Base-by-base conservation (phyloP, 306 rosid genomes). In the Acacia acuminata region DNA sequence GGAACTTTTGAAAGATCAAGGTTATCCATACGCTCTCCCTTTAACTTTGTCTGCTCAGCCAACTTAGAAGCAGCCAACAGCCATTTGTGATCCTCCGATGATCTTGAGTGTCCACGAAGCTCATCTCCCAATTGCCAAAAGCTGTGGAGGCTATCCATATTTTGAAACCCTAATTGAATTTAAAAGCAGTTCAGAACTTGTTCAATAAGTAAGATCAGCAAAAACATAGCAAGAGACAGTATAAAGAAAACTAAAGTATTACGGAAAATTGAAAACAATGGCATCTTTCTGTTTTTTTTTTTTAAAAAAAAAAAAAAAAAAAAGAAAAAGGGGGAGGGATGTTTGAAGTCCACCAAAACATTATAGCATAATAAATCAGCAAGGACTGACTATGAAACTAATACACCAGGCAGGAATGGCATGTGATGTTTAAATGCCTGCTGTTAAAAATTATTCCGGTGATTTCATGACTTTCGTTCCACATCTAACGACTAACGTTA, bases 61-160 rank as follows among this genome's bases (percentile, higher is more conserved):
- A 96, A 89, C 80, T 90, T 96, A 4, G 98, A 96, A 79, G 98
- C 97, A 66, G 82, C 99, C 93, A 93, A 79, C 7, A 87, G 79
- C 99, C 99, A 96, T 81, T 92, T 91, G 84, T 96, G 92, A 90
- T 96, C 99, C 86, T 96, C 99, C 7, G 98, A 90, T 42, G 86
- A 88, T 88, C 92, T 96, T 1, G 94, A 86, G 86, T 94, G 99
- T 71, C 98, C 99, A 7, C 99, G 98, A 71, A 96, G 99, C 84
- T 96, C 97, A 43, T 94, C 98, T 8, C 98, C 98, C 85, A 96
- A 84, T 76, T 96, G 99, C 98, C 98, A 96, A 83, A 90, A 96
- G 93, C 97, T 94, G 72, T 85, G 80, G 86, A 91, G 81, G 88
- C 68, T 91, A 74, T 91, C 99, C 94, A 92, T 92, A 82, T 86